These are phyloP conservation scores for Soucietia sequanensis DNA, from an alignment of 805 yeast genomes.

Conservation along the genomic window DNA sequence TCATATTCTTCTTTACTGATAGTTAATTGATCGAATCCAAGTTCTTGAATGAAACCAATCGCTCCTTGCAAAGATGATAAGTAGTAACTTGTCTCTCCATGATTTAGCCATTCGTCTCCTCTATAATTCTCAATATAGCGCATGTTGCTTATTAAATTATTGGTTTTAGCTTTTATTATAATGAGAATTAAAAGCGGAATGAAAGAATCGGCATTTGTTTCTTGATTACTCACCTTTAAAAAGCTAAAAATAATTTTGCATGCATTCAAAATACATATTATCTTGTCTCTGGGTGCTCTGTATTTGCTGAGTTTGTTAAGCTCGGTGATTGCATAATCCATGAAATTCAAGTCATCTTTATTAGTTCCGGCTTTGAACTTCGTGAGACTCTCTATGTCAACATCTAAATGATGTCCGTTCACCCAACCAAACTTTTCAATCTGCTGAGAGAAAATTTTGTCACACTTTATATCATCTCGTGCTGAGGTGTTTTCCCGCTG, in stretches of 20 bases:
- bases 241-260: constrained; percentile 91
- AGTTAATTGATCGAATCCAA: constrained; percentile 58
- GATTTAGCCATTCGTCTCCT: constrained; percentile 62
- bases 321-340: constrained; percentile 67
- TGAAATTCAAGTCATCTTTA: constrained; percentile 43
- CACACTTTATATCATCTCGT: constrained; percentile 67
- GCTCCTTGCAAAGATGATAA: constrained; percentile 90
- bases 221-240: constrained; percentile 67
- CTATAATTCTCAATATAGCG: constrained; percentile 85
- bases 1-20: constrained; percentile 59
- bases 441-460: constrained; percentile 49
- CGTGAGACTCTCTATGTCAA: constrained; percentile 46
- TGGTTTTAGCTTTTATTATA: constrained; percentile 65
- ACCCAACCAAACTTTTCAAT: constrained; percentile 70
- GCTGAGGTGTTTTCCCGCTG: constrained; percentile 42
- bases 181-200: constrained; percentile 86
- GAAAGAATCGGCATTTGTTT: constrained; percentile 87
- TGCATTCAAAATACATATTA: constrained; percentile 85
- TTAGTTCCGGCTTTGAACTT: constrained; percentile 19
- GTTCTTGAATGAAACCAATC: constrained; percentile 67
- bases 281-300: constrained; percentile 92
- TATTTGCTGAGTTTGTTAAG: constrained; percentile 74
- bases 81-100: constrained; percentile 90
- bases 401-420: constrained; percentile 72
- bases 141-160: constrained; percentile 70